Conservation (phyloP, 2,329 filamentous ascomycete genomes). For the Hymenoscyphus albidus region DNA sequence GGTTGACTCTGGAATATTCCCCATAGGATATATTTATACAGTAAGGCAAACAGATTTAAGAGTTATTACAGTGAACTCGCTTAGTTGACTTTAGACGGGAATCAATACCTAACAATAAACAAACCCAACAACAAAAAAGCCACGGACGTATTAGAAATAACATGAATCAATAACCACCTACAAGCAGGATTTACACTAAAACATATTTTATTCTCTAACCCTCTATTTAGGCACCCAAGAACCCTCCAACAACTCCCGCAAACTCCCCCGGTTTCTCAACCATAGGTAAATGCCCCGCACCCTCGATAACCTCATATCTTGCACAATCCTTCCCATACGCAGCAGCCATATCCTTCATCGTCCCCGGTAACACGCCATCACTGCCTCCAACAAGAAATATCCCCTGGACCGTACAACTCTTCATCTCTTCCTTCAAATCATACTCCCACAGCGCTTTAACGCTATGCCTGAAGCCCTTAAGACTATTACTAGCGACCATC, state of each 20-base stretch:
- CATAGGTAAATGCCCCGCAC: constrained; percentile 81
- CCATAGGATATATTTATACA: no score
- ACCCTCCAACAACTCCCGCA: constrained; percentile 57
- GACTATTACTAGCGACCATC: constrained; percentile 65
- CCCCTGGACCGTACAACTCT: constrained; percentile 51
- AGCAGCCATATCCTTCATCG: constrained; percentile 71
- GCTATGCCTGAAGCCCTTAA: constrained; percentile 64
- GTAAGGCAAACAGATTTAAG: no score
- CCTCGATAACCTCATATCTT: constrained; percentile 61
- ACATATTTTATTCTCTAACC: not conserved
- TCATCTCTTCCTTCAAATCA: constrained; percentile 58
- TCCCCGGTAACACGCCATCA: constrained; percentile 72
- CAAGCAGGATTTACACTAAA: not conserved
- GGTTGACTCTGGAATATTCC: no score
- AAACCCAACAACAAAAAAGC: no score
- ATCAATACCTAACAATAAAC: no score
- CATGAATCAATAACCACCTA: no score
- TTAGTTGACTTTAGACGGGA: no score
- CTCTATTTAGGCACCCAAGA: constrained; percentile 40
- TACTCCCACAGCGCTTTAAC: constrained; percentile 71
- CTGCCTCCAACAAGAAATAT: constrained; percentile 68
- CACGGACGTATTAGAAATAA: no score
- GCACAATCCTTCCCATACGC: constrained; percentile 52
- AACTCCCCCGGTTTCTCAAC: constrained; percentile 69
- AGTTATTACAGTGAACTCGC: no score